phyloP scores from a whole-genome alignment of 139 green algal genomes.

The Raphidocelis subcapitata region DNA sequence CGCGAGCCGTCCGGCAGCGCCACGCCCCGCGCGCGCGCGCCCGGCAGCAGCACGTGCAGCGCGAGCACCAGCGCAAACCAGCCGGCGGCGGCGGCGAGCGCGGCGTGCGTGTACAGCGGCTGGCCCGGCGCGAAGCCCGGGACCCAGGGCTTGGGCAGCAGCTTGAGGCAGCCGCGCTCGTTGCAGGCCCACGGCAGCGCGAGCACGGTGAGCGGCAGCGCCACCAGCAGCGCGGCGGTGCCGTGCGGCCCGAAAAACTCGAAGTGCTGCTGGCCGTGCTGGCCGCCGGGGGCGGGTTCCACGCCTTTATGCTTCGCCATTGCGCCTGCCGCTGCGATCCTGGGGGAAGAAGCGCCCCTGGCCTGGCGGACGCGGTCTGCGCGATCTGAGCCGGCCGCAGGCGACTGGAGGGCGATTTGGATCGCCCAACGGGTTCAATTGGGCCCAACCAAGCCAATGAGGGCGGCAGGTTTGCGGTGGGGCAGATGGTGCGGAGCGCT shows the following conservation, averaged over 20 bases:
- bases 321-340: too few relatives aligned
- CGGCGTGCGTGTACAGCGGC: constrained; percentile 57
- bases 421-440: too few relatives aligned
- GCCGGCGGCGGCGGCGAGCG: constrained; percentile 44
- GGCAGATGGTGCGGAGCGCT: too few relatives aligned
- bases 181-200: constrained; percentile 51
- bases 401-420: too few relatives aligned
- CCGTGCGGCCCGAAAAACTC: constrained; percentile 63
- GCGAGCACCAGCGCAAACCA: constrained; percentile 64
- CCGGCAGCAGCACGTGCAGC: constrained; percentile 83
- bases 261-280: too few relatives aligned
- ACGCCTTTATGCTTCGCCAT: too few relatives aligned
- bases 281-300: too few relatives aligned
- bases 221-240: constrained; percentile 31
- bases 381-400: too few relatives aligned
- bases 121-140: constrained; percentile 24
- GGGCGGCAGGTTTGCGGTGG: too few relatives aligned
- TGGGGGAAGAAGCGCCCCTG: too few relatives aligned
- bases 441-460: too few relatives aligned
- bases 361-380: too few relatives aligned
- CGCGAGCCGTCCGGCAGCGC: constrained; percentile 51
- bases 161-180: constrained; percentile 34
- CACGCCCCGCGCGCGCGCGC: constrained; percentile 56
- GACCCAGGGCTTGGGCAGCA: constrained; percentile 29
- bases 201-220: constrained; percentile 45